Base-by-base conservation (phyloP, 129 eudicot species). In the Ambrosia trifida region DNA sequence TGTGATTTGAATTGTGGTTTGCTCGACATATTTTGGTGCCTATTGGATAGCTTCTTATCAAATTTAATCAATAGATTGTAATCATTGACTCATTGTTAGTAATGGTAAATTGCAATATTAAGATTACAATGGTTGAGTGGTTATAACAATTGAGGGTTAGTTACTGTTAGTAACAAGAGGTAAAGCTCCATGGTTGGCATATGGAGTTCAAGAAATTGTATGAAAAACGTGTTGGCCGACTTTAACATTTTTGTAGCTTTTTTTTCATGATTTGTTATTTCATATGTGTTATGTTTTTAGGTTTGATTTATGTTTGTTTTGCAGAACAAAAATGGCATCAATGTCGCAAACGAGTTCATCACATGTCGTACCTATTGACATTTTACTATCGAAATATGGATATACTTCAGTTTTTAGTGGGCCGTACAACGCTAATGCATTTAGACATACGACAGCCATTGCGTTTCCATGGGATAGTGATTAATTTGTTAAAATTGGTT, bases 311-410 rank as follows among this genome's bases (percentile, higher is more conserved):
- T 70, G 13, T 32, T 17, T 47, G 68, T 28, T 10, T 57, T 58
- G 61, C 77, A 82, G 89, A 83, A 14, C n/a, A 81, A 73, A 24
- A 62, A 92, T 89, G 96, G 83, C 84, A 19, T 49, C 80, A 67
- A 74, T 87, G 67, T 86, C 88, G 44, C 83, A 73, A 54, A 64
- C 82, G 56, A 85, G 81, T 67, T 74, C 84, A n/a, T 81, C 92
- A 45, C 79, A 86, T 59, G 79, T 78, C 80, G 62, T 87, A 45
- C 80, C 31, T 16, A 56, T 72, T 7, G 92, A 76, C 69, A 59
- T 43, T 33, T 72, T 74, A 71, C 86, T 59, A 54, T 68, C 76
- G 72, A 89, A 76, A 80, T 72, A 76, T 43, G 78, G 79, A 49
- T 41, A 66, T 52, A 56, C 70, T 75, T 74, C 76, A 32, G 56